A percentile compares a stretch with the other conserved stretches of the same genome.
These are phyloP conservation scores for Candida suzukii DNA, from an alignment of 805 yeast species.

Conservation along the genomic window DNA sequence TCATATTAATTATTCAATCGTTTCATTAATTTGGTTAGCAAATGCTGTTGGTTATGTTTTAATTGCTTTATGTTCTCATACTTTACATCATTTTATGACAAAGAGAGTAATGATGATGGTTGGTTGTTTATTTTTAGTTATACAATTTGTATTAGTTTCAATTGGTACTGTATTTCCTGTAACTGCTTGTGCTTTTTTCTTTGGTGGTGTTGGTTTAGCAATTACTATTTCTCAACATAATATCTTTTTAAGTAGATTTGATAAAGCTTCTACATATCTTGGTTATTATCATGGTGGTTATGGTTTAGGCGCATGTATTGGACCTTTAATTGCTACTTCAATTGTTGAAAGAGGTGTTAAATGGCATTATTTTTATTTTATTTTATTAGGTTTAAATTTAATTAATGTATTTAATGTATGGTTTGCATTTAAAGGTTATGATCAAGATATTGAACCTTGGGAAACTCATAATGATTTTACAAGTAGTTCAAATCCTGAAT, in stretches of 20 bases:
- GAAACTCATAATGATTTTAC: slow-evolving; percentile 18
- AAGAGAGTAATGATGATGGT: slow-evolving; percentile 30
- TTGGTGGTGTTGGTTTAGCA: slow-evolving; percentile 56
- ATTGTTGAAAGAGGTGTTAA: slow-evolving; percentile 40
- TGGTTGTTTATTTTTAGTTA: slow-evolving; percentile 29
- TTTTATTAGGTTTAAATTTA: slow-evolving; percentile 35
- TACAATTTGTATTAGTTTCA: slow-evolving; percentile 39
- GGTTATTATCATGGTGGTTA: slow-evolving; percentile 63
- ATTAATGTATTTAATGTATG: slow-evolving; percentile 27
- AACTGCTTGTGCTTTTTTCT: slow-evolving; percentile 41
- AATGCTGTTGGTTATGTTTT: slow-evolving; percentile 49
- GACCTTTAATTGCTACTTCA: slow-evolving; percentile 59
- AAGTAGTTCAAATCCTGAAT: background rate
- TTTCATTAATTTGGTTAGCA: slow-evolving; percentile 51
- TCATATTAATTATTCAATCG: slow-evolving; percentile 41
- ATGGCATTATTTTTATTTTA: slow-evolving; percentile 51
- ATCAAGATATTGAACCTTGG: slow-evolving; percentile 35
- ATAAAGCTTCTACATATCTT: slow-evolving; percentile 48
- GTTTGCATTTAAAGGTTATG: slow-evolving; percentile 42
- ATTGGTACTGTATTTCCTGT: slow-evolving; percentile 43
- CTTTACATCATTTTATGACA: slow-evolving; percentile 34
- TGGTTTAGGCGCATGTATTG: slow-evolving; percentile 65
- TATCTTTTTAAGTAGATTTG: slow-evolving; percentile 41
- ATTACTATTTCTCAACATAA: slow-evolving; percentile 42
- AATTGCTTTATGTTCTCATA: slow-evolving; percentile 43